phyloP scores from a whole-genome alignment of 257 asterid genomes.

The Fraxinus cuspidata region DNA sequence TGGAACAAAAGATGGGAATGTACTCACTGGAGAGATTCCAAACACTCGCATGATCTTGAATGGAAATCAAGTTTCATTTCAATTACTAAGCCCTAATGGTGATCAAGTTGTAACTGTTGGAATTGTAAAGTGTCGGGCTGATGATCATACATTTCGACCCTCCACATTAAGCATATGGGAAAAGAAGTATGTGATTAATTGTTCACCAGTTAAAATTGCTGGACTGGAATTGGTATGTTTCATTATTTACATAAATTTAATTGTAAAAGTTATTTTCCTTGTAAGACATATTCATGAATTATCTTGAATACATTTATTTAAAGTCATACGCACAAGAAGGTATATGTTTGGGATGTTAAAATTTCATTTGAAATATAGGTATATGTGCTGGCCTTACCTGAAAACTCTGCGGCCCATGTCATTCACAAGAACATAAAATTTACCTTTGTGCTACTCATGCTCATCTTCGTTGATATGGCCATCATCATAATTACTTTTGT shows the following conservation, averaged over 20 bases:
- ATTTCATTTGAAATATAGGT: slow-evolving; percentile 34
- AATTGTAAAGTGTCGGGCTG: slow-evolving; percentile 37
- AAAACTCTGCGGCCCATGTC: slow-evolving; percentile 15
- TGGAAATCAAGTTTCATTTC: slow-evolving; percentile 32
- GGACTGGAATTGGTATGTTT: slow-evolving; percentile 54
- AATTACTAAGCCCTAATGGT: slow-evolving; percentile 20
- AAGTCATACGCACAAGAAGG: neutral
- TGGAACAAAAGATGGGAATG: slow-evolving; percentile 46
- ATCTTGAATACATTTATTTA: neutral
- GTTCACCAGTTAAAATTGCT: slow-evolving; percentile 40
- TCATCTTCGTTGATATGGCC: slow-evolving; percentile 34
- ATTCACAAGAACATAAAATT: slow-evolving; percentile 31
- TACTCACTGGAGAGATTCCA: slow-evolving; percentile 41
- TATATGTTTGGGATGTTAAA: neutral
- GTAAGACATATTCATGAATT: neutral
- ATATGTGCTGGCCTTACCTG: slow-evolving; percentile 42
- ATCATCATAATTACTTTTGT: slow-evolving; percentile 29
- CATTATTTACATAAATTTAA: neutral
- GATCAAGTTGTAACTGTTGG: slow-evolving; percentile 30
- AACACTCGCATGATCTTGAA: slow-evolving; percentile 31
- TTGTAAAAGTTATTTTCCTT: neutral
- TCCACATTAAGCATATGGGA: slow-evolving; percentile 32
- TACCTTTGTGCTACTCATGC: slow-evolving; percentile 29
- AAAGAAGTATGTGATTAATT: slow-evolving; percentile 33
- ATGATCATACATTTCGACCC: slow-evolving; percentile 5